Evolutionary conservation across 257 asterid genomes (phyloP), one percentile per base, ranked within the genome.

Genomic region (Jacaranda copaia): DNA sequence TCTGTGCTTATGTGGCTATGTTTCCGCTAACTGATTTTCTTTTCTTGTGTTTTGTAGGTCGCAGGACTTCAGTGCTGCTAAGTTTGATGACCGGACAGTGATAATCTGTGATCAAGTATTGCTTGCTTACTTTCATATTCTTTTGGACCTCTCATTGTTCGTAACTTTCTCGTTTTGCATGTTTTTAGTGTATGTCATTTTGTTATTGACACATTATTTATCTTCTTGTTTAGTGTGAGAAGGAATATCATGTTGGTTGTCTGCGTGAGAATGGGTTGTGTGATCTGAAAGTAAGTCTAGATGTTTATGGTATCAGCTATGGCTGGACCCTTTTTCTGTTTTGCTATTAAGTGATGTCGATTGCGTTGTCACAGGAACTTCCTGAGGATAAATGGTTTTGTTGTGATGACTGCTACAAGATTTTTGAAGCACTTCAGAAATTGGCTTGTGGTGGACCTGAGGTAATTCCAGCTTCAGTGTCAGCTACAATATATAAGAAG

Each of bases 241-340:
- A 88, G 96, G 99, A 96, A 85, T 96, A 91, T 81, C 99, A 96
- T 83, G 98, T 96, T 81, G 98, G 99, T 73, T 96, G 99, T 84
- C 85, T 96, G 82, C 94, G 99, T 39, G 87, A 83, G 67, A 81
- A 86, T 46, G 96, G 93, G 71, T 74, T 90, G 77, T 96, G 97
- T 70, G 97, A 96, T 86, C 91, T 96, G 75, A 90, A 92, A 81
- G 99, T 96, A 82, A 88, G 91, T 79, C 20, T 12, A 51, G 40
- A 15, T 57, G 56, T 45, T 76, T 46, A 11, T 51, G 8, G 46
- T 59, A 61, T 82, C 73, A 45, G 67, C 25, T 45, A 48, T 68
- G 59, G 32, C 60, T 63, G 75, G 61, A 60, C 76, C 48, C 56
- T 53, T 43, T 43, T 55, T 14, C 79, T 16, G 20, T 70, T 13